phyloP scores from a whole-genome alignment of 176 grass and related monocot species.

The Zoysia japonica region DNA sequence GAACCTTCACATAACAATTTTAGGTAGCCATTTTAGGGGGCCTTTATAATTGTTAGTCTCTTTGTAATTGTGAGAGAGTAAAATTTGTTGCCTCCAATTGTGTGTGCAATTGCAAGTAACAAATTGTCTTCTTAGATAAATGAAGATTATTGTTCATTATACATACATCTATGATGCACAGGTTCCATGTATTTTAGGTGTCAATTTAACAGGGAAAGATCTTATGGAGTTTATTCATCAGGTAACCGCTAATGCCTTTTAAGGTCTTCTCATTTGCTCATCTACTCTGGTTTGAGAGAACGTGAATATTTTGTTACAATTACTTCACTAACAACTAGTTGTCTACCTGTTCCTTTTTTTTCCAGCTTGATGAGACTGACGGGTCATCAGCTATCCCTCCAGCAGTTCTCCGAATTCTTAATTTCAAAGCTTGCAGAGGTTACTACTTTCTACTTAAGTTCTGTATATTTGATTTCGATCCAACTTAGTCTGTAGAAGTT shows the following conservation, averaged over 20 bases:
- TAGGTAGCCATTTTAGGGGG: neutral
- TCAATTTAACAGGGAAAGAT: constrained; percentile 82
- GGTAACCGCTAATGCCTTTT: constrained; percentile 46
- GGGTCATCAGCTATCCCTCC: constrained; percentile 73
- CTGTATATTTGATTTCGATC: neutral
- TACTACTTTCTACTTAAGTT: neutral
- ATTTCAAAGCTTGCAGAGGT: constrained; percentile 98
- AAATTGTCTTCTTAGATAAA: constrained; percentile 11
- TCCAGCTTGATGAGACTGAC: constrained; percentile 86
- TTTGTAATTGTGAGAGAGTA: neutral
- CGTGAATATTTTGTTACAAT: neutral
- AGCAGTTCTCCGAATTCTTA: constrained; percentile 80
- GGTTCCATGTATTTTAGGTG: constrained; percentile 97
- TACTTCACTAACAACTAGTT: constrained; percentile 24
- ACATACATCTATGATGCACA: constrained; percentile 38
- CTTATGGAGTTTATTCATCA: constrained; percentile 86
- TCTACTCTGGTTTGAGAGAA: neutral
- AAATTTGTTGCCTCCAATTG: neutral
- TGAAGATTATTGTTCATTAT: neutral
- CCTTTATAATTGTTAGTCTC: constrained; percentile 4
- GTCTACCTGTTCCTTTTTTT: constrained; percentile 26
- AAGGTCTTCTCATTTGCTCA: constrained; percentile 7
- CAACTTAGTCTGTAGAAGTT: neutral
- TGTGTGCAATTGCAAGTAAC: neutral
- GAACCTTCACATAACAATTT: neutral